Evolutionary conservation across 345 rosid genomes (phyloP).

Genomic region (Rhodamnia rubescens): DNA sequence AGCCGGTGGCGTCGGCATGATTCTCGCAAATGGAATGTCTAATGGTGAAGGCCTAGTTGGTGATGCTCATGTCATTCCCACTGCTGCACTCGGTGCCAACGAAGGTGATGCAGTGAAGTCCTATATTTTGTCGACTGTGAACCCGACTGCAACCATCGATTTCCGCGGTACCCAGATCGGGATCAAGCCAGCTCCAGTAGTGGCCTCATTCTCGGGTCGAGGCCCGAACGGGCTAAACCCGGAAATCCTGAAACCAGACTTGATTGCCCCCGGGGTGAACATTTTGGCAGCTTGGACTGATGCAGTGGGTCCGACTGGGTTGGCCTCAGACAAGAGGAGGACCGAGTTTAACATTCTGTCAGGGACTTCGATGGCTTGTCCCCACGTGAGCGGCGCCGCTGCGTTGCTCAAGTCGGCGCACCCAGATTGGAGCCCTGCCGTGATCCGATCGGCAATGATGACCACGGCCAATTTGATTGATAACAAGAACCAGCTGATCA

Average conservation of each 20-base stretch:
- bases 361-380: conserved; percentile 84
- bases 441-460: conserved; percentile 77
- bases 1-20: conserved; percentile 83
- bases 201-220: conserved; percentile 74
- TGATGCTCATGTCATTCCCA: conserved; percentile 68
- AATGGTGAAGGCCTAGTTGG: conserved; percentile 84
- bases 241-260: conserved; percentile 68
- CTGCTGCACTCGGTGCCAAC: conserved; percentile 57
- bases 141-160: conserved; percentile 47
- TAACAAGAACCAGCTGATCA: conserved; percentile 35
- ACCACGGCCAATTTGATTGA: conserved; percentile 53
- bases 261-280: conserved; percentile 73
- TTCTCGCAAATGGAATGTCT: conserved; percentile 63
- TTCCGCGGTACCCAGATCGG: conserved; percentile 66
- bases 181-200: conserved; percentile 68
- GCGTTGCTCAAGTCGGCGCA: conserved; percentile 79
- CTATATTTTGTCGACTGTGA: conserved; percentile 23
- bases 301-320: conserved; percentile 59
- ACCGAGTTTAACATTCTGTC: conserved; percentile 74
- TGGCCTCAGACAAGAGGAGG: conserved; percentile 51
- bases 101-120: conserved; percentile 61
- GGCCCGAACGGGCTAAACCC: conserved; percentile 74
- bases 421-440: conserved; percentile 70
- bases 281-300: conserved; percentile 87
- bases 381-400: conserved; percentile 75